Conservation (phyloP, 495 filamentous ascomycete species). For the Hypoxylon lienhwacheense region DNA sequence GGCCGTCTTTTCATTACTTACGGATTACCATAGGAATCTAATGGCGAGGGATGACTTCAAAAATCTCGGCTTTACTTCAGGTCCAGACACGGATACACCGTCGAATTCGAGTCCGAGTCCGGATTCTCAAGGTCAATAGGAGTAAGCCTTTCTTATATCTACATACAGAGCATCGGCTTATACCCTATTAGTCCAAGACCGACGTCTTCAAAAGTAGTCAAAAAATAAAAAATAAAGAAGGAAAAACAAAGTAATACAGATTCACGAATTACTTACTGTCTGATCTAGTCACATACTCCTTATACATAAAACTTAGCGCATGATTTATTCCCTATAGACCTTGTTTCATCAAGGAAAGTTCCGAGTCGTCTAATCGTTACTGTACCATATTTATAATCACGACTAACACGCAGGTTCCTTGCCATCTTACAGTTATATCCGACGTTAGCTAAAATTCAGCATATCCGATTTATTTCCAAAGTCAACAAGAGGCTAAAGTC, state of each 20-base stretch:
- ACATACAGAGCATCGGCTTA: background rate
- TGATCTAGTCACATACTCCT: background rate
- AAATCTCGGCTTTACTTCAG: conserved; percentile 81
- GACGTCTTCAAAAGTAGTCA: too few relatives aligned
- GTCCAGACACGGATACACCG: conserved; percentile 38
- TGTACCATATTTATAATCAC: too few relatives aligned
- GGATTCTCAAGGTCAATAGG: conserved; percentile 11
- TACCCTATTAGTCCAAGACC: background rate
- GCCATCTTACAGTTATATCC: too few relatives aligned
- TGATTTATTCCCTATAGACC: background rate
- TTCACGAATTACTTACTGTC: background rate
- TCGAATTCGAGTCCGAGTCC: conserved; percentile 26
- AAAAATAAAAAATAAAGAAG: too few relatives aligned
- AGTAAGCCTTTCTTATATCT: background rate
- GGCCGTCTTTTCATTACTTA: conserved; percentile 9
- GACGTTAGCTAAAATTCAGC: background rate
- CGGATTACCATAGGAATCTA: too few relatives aligned
- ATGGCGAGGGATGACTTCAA: conserved; percentile 94
- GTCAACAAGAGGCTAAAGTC: background rate
- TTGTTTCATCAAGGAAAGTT: background rate
- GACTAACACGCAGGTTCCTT: too few relatives aligned
- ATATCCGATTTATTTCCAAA: conserved; percentile 26
- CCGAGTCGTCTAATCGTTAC: too few relatives aligned
- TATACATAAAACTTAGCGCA: background rate
- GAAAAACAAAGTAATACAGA: too few relatives aligned